These are phyloP conservation scores for Boletus vermiculosoides DNA, from an alignment of 768 basidiomycete genomes.

Conservation along the genomic window DNA sequence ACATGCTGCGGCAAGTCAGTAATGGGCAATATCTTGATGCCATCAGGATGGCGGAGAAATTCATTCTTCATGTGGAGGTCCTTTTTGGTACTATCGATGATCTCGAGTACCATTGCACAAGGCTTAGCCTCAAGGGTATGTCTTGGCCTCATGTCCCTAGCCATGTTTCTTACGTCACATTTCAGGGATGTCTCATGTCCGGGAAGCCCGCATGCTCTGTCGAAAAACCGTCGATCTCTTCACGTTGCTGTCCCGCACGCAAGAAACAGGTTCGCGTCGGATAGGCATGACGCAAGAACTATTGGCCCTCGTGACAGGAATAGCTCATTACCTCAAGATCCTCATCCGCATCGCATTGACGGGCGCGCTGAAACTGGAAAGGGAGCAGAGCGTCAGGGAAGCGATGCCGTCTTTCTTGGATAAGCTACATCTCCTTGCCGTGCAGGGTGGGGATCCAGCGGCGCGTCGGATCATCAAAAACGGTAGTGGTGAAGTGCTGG, in stretches of 20 bases:
- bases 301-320: conserved; percentile 94
- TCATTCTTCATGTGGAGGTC: conserved; percentile 97
- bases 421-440: conserved; percentile 87
- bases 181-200: conserved; percentile 94
- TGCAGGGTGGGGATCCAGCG: conserved; percentile 78
- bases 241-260: conserved; percentile 91
- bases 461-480: conserved; percentile 74
- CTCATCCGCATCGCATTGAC: conserved; percentile 97
- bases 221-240: conserved; percentile 99
- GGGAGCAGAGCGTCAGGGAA: conserved; percentile 78
- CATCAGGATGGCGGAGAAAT: conserved; percentile 97
- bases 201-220: conserved; percentile 97
- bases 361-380: conserved; percentile 91
- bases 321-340: conserved; percentile 99
- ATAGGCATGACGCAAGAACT: conserved; percentile 98
- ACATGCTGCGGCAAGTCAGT: conserved; percentile 98
- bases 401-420: conserved; percentile 91
- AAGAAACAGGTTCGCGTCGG: conserved; percentile 84
- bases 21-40: conserved; percentile 95
- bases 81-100: conserved; percentile 97
- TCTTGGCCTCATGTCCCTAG: conserved; percentile 10
- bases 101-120: conserved; percentile 83
- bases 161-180: conserved; percentile 14
- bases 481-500: conserved; percentile 62
- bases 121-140: conserved; percentile 81